Conservation (phyloP, 768 basidiomycete species). For the Tulasnella sp. region DNA sequence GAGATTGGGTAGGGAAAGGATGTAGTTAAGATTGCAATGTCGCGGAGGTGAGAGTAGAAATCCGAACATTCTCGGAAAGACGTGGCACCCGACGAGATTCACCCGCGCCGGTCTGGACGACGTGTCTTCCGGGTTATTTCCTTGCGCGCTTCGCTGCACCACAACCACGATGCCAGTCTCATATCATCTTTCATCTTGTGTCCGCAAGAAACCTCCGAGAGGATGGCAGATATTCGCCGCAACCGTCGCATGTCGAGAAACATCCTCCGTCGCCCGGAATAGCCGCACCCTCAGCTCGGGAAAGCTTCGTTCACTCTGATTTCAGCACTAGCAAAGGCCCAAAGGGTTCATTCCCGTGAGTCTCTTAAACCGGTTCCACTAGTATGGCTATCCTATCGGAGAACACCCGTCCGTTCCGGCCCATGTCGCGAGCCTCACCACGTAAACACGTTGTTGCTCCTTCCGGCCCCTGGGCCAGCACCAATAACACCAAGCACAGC, state of each 20-base stretch:
- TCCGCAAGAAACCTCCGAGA: conserved; percentile 10
- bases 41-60: conserved; percentile 22
- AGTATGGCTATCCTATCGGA: not conserved
- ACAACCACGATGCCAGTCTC: not conserved
- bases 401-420: not conserved
- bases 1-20: not conserved
- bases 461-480: not conserved
- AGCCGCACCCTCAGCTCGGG: not conserved
- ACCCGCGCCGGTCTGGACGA: conserved; percentile 1
- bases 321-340: not conserved
- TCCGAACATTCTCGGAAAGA: conserved; percentile 20
- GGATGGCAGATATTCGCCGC: conserved; percentile 10
- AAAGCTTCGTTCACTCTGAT: conserved; percentile 14
- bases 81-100: conserved; percentile 15
- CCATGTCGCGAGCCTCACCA: not conserved
- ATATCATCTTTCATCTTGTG: not conserved
- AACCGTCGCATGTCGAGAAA: not conserved
- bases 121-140: conserved; percentile 21
- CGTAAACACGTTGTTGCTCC: not conserved
- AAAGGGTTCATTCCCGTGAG: conserved; percentile 1
- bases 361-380: not conserved
- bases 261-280: not conserved
- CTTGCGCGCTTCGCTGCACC: conserved; percentile 7
- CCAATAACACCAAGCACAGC: not conserved
- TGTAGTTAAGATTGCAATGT: conserved; percentile 18